Conservation (phyloP, 805 yeast genomes). For the Pichia paraexigua region DNA sequence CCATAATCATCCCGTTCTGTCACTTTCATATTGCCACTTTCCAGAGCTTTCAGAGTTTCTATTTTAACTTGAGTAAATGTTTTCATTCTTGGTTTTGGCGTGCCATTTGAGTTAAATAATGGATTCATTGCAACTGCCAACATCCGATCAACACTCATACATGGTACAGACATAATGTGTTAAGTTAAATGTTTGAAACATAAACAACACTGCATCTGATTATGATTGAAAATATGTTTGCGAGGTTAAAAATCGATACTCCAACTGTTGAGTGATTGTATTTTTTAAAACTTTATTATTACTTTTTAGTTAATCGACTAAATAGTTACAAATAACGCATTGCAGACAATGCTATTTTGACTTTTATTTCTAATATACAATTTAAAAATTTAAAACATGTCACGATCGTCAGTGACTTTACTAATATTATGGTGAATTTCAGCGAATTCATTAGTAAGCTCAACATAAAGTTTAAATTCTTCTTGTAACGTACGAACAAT, state of each 20-base stretch:
- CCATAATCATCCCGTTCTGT: not conserved
- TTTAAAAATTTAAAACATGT: conserved; percentile 9
- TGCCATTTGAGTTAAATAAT: conserved; percentile 1
- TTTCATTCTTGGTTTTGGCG: conserved; percentile 5
- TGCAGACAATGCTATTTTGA: not conserved
- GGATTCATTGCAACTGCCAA: conserved; percentile 11
- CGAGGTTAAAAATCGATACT: not conserved
- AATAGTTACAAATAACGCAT: not conserved
- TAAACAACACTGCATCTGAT: not conserved
- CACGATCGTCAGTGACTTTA: conserved; percentile 16
- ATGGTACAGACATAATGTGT: not conserved
- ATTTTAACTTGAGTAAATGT: conserved; percentile 5
- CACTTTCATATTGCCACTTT: not conserved
- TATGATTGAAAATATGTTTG: too few species aligned
- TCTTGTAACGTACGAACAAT: conserved; percentile 56
- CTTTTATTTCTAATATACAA: not conserved
- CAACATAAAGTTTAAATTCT: conserved; percentile 67
- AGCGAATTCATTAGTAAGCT: conserved; percentile 65
- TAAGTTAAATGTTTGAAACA: too few species aligned
- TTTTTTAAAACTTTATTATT: too few species aligned
- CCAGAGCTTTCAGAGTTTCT: not conserved
- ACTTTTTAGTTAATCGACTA: too few species aligned
- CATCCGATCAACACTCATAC: not conserved
- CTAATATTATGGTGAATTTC: conserved; percentile 53
- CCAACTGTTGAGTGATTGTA: not conserved